Evolutionary conservation across 768 basidiomycete species (phyloP), one percentile per base, ranked within the genome.

Genomic region (Pholiota molesta): DNA sequence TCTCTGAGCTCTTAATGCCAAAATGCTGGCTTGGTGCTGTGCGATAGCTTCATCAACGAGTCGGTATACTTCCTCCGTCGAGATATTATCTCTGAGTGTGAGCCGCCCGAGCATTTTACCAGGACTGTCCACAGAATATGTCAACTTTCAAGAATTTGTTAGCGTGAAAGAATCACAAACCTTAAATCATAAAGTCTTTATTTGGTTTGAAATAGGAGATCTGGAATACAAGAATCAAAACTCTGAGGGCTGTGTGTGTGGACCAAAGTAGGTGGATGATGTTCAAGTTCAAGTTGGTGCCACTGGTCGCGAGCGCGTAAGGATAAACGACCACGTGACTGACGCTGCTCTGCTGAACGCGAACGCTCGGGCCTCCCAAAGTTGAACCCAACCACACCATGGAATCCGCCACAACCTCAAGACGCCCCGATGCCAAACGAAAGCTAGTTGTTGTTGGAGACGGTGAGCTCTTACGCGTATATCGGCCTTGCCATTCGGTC

Each of bases 381-480:
- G 59, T 61, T 59, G 56, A 54, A 65, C 60, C 21, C 28, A 53
- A 31, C 47, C 11, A 26, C 47, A 62, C 55, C 47, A 51, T 57
- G 44, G 69, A 69, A 58, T 64, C 73, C 6, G 69, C 76, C 23
- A 62, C 68, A 40, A 64, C 72, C 65, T 81, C 64, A 61, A 64
- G 86, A 63, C 78, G 89, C 71, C 93, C 93, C 60, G 93, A 94
- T 71, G 70, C 90, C 63, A 95, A 95, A 80, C 86, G 87, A 69
- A 95, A 95, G 74, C 84, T 95, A 44, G 93, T 95, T 55, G 93
- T 95, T 49, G 92, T 94, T 37, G 92, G 91, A 62, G 93, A 94
- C 74, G 92, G 92, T 89, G 75, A 79, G 83, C 33, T 37, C 23
- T 26, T 44, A 47, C 75, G 33, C 61, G 59, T 52, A 17, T 9